A percentile compares a stretch with the other conserved stretches of the same genome.
phyloP scores from a whole-genome alignment of 768 basidiomycete species.

The Trametes cinnabarina region DNA sequence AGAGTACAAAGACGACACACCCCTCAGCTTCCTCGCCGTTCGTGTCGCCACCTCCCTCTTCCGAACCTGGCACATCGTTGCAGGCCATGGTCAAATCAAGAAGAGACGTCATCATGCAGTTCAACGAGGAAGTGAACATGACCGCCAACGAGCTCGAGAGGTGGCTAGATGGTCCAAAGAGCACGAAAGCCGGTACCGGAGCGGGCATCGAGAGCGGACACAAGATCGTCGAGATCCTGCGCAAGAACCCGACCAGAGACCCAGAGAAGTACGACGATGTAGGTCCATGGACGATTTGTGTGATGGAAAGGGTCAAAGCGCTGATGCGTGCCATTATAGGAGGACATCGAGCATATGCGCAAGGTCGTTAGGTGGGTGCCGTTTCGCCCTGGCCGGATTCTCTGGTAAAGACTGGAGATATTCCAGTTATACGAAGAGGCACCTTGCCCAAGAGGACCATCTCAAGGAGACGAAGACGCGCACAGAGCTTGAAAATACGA shows the following conservation, averaged over 20 bases:
- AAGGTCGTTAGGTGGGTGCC: constrained; percentile 32
- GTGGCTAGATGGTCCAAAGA: constrained; percentile 33
- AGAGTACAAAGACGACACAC: too few species aligned
- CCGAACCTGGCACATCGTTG: neutral
- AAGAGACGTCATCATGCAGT: constrained; percentile 30
- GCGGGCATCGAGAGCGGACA: constrained; percentile 34
- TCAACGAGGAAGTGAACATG: constrained; percentile 34
- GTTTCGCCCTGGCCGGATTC: neutral
- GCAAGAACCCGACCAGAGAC: constrained; percentile 33
- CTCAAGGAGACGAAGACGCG: constrained; percentile 32
- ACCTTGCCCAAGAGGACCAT: constrained; percentile 33
- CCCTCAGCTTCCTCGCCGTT: too few species aligned
- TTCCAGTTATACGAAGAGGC: constrained; percentile 33
- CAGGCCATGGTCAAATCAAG: constrained; percentile 28
- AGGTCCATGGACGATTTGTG: neutral
- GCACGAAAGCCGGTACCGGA: constrained; percentile 32
- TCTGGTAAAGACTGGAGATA: too few species aligned
- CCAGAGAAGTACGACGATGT: constrained; percentile 32
- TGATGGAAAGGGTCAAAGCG: neutral
- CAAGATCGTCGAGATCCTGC: constrained; percentile 33
- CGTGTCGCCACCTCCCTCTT: too few species aligned
- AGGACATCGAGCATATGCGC: constrained; percentile 34
- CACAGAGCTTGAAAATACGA: constrained; percentile 31
- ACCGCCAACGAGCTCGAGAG: constrained; percentile 31
- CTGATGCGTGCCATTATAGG: constrained; percentile 13